A percentile compares a stretch with the other conserved stretches of the same genome.
phyloP scores from a whole-genome alignment of 176 grass and related monocot genomes.

The Musa acuminata region DNA sequence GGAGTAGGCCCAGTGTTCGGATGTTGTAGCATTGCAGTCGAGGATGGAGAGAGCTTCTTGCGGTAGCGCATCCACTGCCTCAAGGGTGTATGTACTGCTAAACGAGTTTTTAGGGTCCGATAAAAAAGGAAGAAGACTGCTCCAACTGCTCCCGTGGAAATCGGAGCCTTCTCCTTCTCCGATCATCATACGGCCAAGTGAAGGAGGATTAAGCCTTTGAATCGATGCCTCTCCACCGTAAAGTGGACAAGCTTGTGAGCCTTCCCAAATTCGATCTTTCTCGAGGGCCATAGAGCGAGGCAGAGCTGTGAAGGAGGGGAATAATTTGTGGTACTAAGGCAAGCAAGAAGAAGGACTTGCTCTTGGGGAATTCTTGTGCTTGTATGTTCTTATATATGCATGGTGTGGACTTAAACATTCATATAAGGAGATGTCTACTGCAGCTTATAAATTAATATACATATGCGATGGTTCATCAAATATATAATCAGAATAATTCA shows the following conservation, averaged over 20 bases:
- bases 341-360: background rate
- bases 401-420: background rate
- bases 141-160: slow-evolving; percentile 18
- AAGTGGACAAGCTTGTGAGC: slow-evolving; percentile 18
- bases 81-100: slow-evolving; percentile 15
- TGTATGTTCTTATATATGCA: background rate
- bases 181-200: slow-evolving; percentile 29
- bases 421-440: too few species aligned
- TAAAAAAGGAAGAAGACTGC: slow-evolving; percentile 26
- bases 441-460: too few species aligned
- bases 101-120: slow-evolving; percentile 28
- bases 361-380: background rate
- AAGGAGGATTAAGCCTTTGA: slow-evolving; percentile 27
- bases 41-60: slow-evolving; percentile 30
- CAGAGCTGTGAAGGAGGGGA: background rate
- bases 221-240: slow-evolving; percentile 20
- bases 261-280: slow-evolving; percentile 33
- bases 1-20: slow-evolving; percentile 40
- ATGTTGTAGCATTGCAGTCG: slow-evolving; percentile 6
- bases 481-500: background rate
- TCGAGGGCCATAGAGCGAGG: slow-evolving; percentile 34
- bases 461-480: background rate
- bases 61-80: slow-evolving; percentile 9
- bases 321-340: too few species aligned
- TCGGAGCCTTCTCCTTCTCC: slow-evolving; percentile 25